A percentile compares a stretch with the other conserved stretches of the same genome.
Conservation (phyloP, 140 eudicot genomes). For the Ambrosia hybrid region DNA sequence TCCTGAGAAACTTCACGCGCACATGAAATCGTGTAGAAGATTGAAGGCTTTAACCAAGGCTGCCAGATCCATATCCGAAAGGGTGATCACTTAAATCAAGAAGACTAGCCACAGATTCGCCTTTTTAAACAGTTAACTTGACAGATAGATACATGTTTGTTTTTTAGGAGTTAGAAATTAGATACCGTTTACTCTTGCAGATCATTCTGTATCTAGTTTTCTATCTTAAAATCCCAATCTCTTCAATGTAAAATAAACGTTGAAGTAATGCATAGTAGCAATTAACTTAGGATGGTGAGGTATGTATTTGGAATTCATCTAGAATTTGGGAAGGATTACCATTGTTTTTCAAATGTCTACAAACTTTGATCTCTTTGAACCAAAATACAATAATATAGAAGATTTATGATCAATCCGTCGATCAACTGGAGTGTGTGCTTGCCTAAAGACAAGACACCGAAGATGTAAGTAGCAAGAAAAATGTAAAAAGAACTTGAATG, state of each 20-base stretch:
- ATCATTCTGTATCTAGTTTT: slow-evolving; percentile 27
- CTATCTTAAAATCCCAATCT: not conserved
- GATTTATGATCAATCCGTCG: not conserved
- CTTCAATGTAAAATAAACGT: slow-evolving; percentile 29
- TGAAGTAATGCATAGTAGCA: slow-evolving; percentile 21
- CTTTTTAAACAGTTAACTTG: slow-evolving; percentile 26
- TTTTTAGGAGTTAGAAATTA: slow-evolving; percentile 31
- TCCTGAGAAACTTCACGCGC: slow-evolving; percentile 67
- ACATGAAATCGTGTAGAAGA: slow-evolving; percentile 77
- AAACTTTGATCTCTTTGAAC: not conserved
- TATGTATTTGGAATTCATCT: not conserved
- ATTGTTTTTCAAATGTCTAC: not conserved
- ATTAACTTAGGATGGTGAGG: not conserved
- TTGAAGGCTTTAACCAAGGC: slow-evolving; percentile 52
- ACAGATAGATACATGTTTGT: slow-evolving; percentile 27
- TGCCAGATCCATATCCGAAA: slow-evolving; percentile 27
- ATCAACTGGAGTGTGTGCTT: not conserved
- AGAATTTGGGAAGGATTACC: no score
- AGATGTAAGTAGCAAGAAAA: not conserved
- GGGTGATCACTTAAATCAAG: slow-evolving; percentile 17
- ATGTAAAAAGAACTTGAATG: not conserved
- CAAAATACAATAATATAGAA: not conserved
- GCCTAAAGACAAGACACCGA: not conserved
- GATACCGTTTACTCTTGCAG: slow-evolving; percentile 27
- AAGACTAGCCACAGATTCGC: slow-evolving; percentile 10